phyloP scores from a whole-genome alignment of 495 filamentous ascomycete genomes.

The Jackrogersella multiformis region DNA sequence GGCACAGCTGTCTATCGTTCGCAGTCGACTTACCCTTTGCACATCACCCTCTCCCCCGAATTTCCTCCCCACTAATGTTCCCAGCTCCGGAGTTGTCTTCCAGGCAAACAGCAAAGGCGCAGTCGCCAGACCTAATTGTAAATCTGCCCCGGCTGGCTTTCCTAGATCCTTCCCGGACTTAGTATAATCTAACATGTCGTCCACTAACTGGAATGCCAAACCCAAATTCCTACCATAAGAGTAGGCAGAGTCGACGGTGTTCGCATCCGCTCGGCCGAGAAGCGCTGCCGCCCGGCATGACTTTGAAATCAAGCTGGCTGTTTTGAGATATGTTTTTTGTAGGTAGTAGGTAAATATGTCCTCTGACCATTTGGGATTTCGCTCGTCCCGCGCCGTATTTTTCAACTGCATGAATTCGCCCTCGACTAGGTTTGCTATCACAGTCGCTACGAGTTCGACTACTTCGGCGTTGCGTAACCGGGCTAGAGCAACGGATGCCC shows the following conservation, averaged over 20 bases:
- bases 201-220: constrained; percentile 96
- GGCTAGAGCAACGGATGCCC: constrained; percentile 92
- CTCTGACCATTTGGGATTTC: constrained; percentile 80
- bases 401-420: constrained; percentile 99
- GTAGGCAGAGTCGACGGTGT: constrained; percentile 91
- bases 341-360: constrained; percentile 92
- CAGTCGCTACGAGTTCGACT: constrained; percentile 90
- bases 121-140: constrained; percentile 94
- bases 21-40: constrained; percentile 68
- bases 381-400: constrained; percentile 90
- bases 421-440: constrained; percentile 96
- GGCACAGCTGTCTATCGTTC: not conserved
- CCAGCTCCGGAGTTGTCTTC: constrained; percentile 87
- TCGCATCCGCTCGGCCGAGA: constrained; percentile 76
- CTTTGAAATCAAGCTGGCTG: constrained; percentile 93
- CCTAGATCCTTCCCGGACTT: constrained; percentile 83
- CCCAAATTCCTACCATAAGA: constrained; percentile 91
- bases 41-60: constrained; percentile 87
- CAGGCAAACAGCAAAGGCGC: constrained; percentile 95
- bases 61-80: constrained; percentile 88
- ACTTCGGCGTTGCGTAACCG: constrained; percentile 92
- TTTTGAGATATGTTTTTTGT: constrained; percentile 99
- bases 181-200: constrained; percentile 98
- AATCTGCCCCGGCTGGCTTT: constrained; percentile 92
- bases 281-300: constrained; percentile 90